Percentiles rank a stretch among this genome's conserved stretches.
phyloP scores from a whole-genome alignment of 148 eudicot genomes.

The Diospyros kaki region DNA sequence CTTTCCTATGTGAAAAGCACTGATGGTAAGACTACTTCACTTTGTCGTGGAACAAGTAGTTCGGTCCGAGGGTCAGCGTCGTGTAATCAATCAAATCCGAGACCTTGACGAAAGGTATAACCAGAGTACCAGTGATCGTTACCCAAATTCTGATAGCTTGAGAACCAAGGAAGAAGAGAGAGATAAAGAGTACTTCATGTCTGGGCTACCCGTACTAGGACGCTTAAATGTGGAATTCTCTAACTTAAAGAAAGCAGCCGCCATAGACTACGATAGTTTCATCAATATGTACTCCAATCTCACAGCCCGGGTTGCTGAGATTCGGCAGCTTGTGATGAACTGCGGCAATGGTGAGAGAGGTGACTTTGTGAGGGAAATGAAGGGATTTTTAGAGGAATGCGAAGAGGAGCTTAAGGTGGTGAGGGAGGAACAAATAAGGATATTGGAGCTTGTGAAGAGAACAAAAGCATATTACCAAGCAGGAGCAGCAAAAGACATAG shows the following conservation, averaged over 20 bases:
- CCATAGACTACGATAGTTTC: constrained; percentile 37
- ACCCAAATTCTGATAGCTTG: constrained; percentile 11
- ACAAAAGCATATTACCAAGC: constrained; percentile 57
- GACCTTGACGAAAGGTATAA: neutral
- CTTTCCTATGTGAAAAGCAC: constrained; percentile 54
- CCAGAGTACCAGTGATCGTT: neutral
- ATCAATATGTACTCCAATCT: constrained; percentile 21
- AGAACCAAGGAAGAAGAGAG: constrained; percentile 23
- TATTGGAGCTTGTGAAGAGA: constrained; percentile 34
- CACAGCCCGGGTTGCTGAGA: constrained; percentile 23
- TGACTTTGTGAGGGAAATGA: constrained; percentile 33
- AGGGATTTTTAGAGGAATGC: constrained; percentile 39
- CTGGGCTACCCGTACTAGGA: constrained; percentile 38
- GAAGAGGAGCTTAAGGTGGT: constrained; percentile 45
- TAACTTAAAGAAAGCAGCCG: constrained; percentile 50
- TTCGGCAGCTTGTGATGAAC: constrained; percentile 17
- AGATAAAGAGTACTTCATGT: constrained; percentile 31
- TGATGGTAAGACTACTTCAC: constrained; percentile 52
- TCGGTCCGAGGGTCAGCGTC: constrained; percentile 43
- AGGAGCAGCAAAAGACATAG: constrained; percentile 51
- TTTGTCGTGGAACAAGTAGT: constrained; percentile 58
- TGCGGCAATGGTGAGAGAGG: constrained; percentile 26
- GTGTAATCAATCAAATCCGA: constrained; percentile 9
- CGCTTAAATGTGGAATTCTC: constrained; percentile 28
- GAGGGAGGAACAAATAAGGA: constrained; percentile 44